Evolutionary conservation across 2,329 filamentous ascomycete genomes (phyloP), one percentile per base, ranked within the genome.

Genomic region (Colletotrichum destructivum): DNA sequence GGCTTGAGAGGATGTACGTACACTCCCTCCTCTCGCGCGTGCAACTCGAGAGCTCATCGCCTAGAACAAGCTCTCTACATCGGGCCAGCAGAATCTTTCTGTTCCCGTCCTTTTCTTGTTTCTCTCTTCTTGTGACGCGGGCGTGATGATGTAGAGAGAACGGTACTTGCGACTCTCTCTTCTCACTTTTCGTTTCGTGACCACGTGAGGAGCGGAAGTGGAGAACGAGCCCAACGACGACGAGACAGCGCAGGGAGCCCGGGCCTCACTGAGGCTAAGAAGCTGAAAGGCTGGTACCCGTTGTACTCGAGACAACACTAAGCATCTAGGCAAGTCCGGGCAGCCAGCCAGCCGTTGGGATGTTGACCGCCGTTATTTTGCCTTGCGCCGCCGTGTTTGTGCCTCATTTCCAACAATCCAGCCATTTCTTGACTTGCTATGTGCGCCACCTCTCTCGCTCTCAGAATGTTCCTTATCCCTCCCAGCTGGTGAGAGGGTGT

Each of bases 371-470:
- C 69, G 69, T 72, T 72, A n/a, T 38, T 55, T 70, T 54, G 68
- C 68, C 52, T 56, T 47, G 59, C 47, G 55, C 46, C 44, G 42
- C 52, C 52, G 52, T 55, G 52, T 55, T 55, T 71, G 70, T 69
- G 52, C 61, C 71, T 73, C 68, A 73, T 73, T 73, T 73, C 71
- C 71, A 63, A 66, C 62, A 51, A 56, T 16, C 71, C 71, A 66
- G 63, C 71, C 73, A 73, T 67, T 46, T 59, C 52, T 71, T 67
- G 64, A 60, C 72, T 72, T 69, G 71, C 56, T 61, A 60, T 63
- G 65, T 66, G 61, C 71, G 73, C 62, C 71, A 71, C 21, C 44
- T 57, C 42, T 55, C 47, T 31, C 31, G 31, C 31, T 31, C 31
- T 31, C 31, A 7, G 26, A 49, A 61, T 49, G 26, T 40, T 54